Evolutionary conservation across 1,284 basidiomycete species (phyloP), one percentile per base, ranked within the genome.

Genomic region (Coniophora puteana): DNA sequence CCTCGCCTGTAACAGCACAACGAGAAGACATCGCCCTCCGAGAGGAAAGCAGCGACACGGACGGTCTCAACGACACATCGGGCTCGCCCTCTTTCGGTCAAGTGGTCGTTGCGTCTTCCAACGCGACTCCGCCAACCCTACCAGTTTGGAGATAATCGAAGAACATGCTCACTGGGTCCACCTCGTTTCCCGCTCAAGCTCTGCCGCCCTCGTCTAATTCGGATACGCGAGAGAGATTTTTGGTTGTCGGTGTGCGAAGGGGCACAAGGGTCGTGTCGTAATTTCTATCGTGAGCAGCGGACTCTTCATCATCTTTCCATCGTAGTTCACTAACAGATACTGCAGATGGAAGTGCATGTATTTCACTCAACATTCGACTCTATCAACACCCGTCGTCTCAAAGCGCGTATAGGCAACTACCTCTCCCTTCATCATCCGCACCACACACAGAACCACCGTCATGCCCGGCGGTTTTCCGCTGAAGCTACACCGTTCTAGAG

Each of bases 321-420:
- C n/a, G n/a, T n/a, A n/a, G n/a, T n/a, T n/a, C n/a, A 18, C 45
- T 34, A 22, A 44, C 45, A 14, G 53, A 44, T 16, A 25, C 27
- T 37, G 29, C 20, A 5, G 18, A 5, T 59, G 93, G 89, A 93
- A 93, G 46, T 96, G 97, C 59, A 95, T 95, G 2, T 89, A 96
- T 11, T 76, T 99, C 96, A 94, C 67, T 96, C 93, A 24, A 95
- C 99, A 65, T 99, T 98, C 55, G 96, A 99, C 67, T 98, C 94
- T 22, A 99, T 99, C 72, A 99, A 98, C 73, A 97, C 93, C 43
- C 87, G 93, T 45, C 85, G 94, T 7, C 78, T 99, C 52, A 99
- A 99, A 67, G 72, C 76, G 17, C 89, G 95, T 41, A 83, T 99
- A 64, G 94, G 97, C 58, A 93, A 97, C 64, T 96, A 93, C 62